Conservation (phyloP, 2,329 filamentous ascomycete species). For the Monascus ruber region DNA sequence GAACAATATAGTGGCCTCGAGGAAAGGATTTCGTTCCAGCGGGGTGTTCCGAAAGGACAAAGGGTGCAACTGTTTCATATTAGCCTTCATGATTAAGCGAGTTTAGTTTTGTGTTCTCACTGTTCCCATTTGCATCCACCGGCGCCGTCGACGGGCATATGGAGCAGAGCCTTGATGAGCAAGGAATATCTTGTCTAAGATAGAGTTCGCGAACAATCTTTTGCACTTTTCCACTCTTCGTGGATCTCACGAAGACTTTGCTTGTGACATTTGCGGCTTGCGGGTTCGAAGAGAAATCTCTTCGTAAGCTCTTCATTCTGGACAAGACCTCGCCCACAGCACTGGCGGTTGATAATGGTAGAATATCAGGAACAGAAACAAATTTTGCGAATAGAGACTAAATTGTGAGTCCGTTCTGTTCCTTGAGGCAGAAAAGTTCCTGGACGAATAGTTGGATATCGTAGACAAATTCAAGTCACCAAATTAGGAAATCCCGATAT, state of each 20-base stretch:
- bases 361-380: too few species aligned
- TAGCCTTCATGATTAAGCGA: constrained; percentile 5
- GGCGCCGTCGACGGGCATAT: constrained; percentile 64
- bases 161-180: constrained; percentile 80
- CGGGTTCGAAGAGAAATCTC: constrained; percentile 42
- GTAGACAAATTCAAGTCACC: too few species aligned
- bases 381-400: too few species aligned
- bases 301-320: constrained; percentile 53
- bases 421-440: too few species aligned
- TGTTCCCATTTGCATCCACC: constrained; percentile 63
- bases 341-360: too few species aligned
- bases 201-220: constrained; percentile 98
- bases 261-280: constrained; percentile 68
- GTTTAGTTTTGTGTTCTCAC: constrained; percentile 35
- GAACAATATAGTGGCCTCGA: constrained; percentile 84
- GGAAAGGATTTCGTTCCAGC: constrained; percentile 72
- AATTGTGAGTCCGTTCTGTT: background rate
- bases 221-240: constrained; percentile 91
- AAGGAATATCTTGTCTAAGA: constrained; percentile 90
- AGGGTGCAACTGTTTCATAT: constrained; percentile 53
- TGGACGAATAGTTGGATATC: too few species aligned
- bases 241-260: constrained; percentile 92
- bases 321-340: background rate
- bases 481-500: too few species aligned
- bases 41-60: constrained; percentile 80